Evolutionary conservation across 1,139 yeast species (phyloP), one percentile per base, ranked within the genome.

Genomic region (Sugiyamaella neomexicana): DNA sequence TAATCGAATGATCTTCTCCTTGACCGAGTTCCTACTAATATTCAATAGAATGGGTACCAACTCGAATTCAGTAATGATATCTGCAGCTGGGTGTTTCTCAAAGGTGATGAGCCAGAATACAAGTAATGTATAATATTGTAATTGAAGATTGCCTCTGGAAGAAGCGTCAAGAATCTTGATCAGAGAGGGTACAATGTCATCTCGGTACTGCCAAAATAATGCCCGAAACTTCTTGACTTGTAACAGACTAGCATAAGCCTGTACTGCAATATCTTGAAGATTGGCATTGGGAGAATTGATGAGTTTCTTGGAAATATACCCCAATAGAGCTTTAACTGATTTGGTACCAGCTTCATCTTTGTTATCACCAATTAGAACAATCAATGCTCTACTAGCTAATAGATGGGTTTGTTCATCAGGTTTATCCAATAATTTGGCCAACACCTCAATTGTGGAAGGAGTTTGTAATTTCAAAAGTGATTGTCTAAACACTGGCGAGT

Each of bases 1-100:
- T 52, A 93, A 77, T 68, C 99, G 80, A 41, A 89, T 88, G 56
- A 93, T 83, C 74, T 93, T 93, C 73, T 91, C 95, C 75, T 93
- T 93, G 64, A 93, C 88, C 1, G 97, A 89, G 58, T 83, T 82
- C 68, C 86, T 87, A 53, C 86, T 79, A 54, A 89, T 74, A 55
- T 81, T 85, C 20, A 93, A 80, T 61, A 79, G 79, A 59, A 82
- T 73, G 50, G 82, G 80, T 23, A 79, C 66, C 51, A 78, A 66
- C 48, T 76, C 78, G 59, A 75, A 77, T 53, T 67, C 65, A 39
- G 70, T 65, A 46, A 83, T 76, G 55, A 89, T 71, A 34, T 77
- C 77, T 55, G 71, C 67, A 54, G 86, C 80, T 44, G 86, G 80
- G 45, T 72, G 68, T 10, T 74, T 70, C 67, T 81, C 86, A 72